Percentiles rank a stretch among this genome's conserved stretches.
Conservation (phyloP, 441 rosid genomes). For the Populus hybrid region DNA sequence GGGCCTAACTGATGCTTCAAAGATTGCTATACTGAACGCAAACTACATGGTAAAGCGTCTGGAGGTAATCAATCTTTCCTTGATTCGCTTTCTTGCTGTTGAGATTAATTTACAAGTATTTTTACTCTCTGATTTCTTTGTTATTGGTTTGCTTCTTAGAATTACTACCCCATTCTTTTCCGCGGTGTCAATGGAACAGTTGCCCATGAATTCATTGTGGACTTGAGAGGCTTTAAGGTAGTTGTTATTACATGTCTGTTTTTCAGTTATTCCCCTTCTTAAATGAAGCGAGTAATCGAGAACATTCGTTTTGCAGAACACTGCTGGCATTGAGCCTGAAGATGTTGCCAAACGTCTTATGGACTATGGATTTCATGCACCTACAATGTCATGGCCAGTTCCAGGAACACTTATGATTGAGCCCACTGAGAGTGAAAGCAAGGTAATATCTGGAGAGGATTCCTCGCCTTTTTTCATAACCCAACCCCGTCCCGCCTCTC, state of each 20-base stretch:
- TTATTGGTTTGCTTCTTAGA: slow-evolving; percentile 38
- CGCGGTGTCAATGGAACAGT: slow-evolving; percentile 91
- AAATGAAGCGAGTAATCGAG: background rate
- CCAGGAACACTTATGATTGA: slow-evolving; percentile 98
- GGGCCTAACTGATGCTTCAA: slow-evolving; percentile 93
- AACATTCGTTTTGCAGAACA: slow-evolving; percentile 42
- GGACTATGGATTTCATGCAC: slow-evolving; percentile 94
- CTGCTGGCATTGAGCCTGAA: slow-evolving; percentile 93
- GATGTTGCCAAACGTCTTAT: slow-evolving; percentile 96
- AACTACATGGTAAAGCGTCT: slow-evolving; percentile 99
- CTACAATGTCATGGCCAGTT: slow-evolving; percentile 99
- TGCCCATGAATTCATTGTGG: slow-evolving; percentile 94
- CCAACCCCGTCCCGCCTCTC: background rate
- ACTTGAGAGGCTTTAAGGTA: slow-evolving; percentile 91
- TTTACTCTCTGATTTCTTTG: background rate
- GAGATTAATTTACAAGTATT: slow-evolving; percentile 4
- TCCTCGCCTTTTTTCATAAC: slow-evolving; percentile 2
- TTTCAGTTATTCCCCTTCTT: background rate
- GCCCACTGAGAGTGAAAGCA: slow-evolving; percentile 99
- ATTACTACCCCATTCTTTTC: slow-evolving; percentile 84
- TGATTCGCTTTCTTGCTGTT: background rate
- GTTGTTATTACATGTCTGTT: slow-evolving; percentile 1
- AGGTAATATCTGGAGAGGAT: slow-evolving; percentile 38
- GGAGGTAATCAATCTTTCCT: slow-evolving; percentile 52
- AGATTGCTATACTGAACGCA: slow-evolving; percentile 88